Percentiles rank a stretch among this genome's conserved stretches.
Evolutionary conservation across 192 early-diverging fungal species (phyloP).

Genomic region (Backusella macrospora): DNA sequence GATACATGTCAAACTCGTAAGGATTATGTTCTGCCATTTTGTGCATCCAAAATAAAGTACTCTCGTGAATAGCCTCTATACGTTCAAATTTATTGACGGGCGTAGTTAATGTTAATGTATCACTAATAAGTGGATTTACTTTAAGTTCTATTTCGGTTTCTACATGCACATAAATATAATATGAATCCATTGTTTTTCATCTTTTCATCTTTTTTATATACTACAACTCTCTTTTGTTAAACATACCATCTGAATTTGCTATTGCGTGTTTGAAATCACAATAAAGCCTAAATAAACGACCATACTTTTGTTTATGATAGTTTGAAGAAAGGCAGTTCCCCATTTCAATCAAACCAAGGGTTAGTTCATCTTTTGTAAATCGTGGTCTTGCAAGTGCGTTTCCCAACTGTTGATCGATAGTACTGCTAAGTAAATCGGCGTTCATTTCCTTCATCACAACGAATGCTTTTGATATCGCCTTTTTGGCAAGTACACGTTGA

Average conservation of each 20-base stretch:
- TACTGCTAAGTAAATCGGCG: neutral
- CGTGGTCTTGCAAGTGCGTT: conserved; percentile 2
- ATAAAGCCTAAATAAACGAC: neutral
- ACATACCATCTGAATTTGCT: neutral
- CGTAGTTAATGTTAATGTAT: neutral
- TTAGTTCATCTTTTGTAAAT: conserved; percentile 28
- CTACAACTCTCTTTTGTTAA: neutral
- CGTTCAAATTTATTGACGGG: conserved; percentile 19
- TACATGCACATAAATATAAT: neutral
- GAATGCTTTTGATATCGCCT: neutral
- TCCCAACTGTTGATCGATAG: conserved; percentile 25
- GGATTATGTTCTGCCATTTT: conserved; percentile 15
- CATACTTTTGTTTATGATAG: neutral
- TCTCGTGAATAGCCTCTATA: neutral
- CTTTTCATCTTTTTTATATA: neutral
- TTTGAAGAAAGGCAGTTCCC: neutral
- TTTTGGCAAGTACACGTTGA: neutral
- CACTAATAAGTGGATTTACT: conserved; percentile 16
- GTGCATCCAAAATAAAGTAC: conserved; percentile 20
- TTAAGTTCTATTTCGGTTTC: neutral
- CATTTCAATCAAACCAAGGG: conserved; percentile 16
- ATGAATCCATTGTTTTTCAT: neutral
- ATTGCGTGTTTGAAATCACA: neutral
- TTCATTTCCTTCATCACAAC: conserved; percentile 3
- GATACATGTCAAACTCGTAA: conserved; percentile 17